Base-by-base conservation (phyloP, 1,284 basidiomycete genomes). In the Boletus mariae region DNA sequence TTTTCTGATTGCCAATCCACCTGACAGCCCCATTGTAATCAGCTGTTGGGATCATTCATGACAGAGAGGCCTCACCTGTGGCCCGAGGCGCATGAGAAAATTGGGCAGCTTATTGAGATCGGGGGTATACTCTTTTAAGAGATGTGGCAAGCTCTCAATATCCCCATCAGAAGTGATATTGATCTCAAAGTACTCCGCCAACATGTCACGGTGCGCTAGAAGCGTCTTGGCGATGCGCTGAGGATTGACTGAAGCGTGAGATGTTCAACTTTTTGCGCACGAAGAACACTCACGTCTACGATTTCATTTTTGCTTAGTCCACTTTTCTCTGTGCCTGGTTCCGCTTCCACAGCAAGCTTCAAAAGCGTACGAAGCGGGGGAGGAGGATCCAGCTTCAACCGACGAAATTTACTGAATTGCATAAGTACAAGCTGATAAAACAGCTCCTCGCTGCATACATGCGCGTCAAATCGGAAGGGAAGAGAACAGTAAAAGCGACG, bases 341-440 rank as follows among this genome's bases (percentile, higher is more conserved):
- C 92, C 2, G 79, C 80, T 9, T 90, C 84, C 6, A 95, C 84
- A 0, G 92, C 95, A 8, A 98, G 79, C 38, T 80, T 75, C 8
- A 99, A 67, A 43, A 99, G 76, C 9, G 82, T 81, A 2, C 77
- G 77, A 5, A 99, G 65, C 0, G 80, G 73, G 0, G 93, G 92
- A 1, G 94, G 75, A 0, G 97, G 96, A 40, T 95, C 85, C 4
- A 99, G 77, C 51, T 83, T 84, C 45, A 98, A 71, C 9, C 84
- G 79, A 49, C 81, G 79, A 56, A 91, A 82, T 57, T 89, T 83
- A 1, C 95, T 94, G 64, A 99, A 99, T 67, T 99, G 96, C 17
- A 92, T 79, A 44, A 99, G 72, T 2, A 85, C 91, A 1, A 99
- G 80, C 67, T 99, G 97, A 69, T 98, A 99, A 64, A 98, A 97